phyloP scores from a whole-genome alignment of 1,284 basidiomycete species.

The Tylopilus sp. region DNA sequence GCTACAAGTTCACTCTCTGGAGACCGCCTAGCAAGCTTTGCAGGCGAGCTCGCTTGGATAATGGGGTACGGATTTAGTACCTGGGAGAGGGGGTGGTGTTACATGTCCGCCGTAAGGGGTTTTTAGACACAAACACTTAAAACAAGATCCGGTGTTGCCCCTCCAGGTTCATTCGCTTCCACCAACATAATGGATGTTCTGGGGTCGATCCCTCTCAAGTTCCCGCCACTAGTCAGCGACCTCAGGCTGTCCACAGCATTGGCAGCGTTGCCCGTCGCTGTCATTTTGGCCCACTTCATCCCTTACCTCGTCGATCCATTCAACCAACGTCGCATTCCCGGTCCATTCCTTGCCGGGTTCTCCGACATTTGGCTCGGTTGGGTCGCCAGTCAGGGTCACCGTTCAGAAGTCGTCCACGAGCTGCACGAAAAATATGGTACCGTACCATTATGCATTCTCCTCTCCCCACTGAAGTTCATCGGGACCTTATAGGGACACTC shows the following conservation, averaged over 20 bases:
- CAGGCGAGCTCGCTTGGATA: too few species aligned
- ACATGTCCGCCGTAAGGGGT: neutral
- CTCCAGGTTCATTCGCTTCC: constrained; percentile 1
- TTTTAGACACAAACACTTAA: neutral
- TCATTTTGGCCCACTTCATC: constrained; percentile 50
- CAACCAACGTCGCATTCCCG: constrained; percentile 60
- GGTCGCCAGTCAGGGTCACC: constrained; percentile 63
- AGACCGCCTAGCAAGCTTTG: too few species aligned
- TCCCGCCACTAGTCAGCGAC: constrained; percentile 1
- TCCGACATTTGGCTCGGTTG: constrained; percentile 76
- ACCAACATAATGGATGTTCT: constrained; percentile 19
- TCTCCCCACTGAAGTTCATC: neutral
- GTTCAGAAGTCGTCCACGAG: constrained; percentile 73
- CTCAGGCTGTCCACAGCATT: constrained; percentile 20
- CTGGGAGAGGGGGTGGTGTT: neutral
- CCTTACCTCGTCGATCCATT: constrained; percentile 60
- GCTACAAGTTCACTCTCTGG: too few species aligned
- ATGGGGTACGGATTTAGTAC: neutral
- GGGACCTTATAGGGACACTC: constrained; percentile 54
- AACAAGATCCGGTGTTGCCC: constrained; percentile 1
- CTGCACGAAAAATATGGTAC: constrained; percentile 76
- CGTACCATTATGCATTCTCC: constrained; percentile 6
- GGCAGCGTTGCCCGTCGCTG: constrained; percentile 23
- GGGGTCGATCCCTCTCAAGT: constrained; percentile 6
- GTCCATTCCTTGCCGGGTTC: constrained; percentile 73